Evolutionary conservation across 2,329 filamentous ascomycete genomes (phyloP), one percentile per base, ranked within the genome.

Genomic region (Mycosphaerelloides madeirae): DNA sequence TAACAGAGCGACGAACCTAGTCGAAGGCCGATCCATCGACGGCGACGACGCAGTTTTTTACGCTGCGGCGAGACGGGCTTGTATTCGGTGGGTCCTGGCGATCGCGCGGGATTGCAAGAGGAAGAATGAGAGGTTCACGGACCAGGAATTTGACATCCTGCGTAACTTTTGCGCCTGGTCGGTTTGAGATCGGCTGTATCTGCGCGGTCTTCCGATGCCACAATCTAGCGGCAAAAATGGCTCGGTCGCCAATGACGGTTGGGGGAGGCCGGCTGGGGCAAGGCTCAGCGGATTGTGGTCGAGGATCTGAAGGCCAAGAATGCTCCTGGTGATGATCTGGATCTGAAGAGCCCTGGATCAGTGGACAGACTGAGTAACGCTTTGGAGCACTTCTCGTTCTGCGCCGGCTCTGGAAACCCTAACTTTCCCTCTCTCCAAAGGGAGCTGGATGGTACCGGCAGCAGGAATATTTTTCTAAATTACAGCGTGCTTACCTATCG

Each of bases 61-160:
- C 58, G 80, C 87, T 39, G 79, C 85, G 54, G 86, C 85, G 0
- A 79, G 74, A 7, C 74, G 74, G 16, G 76, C 81, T 45, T 93
- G 87, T 65, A 73, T 71, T 42, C 76, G 75, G 43, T 73, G 75
- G 29, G 76, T 80, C 5, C 65, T 69, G 6, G 73, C 75, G 53
- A 79, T 80, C 43, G 71, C 74, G 18, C 70, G 68, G 43, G 75
- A 79, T 54, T 93, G 87, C 61, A 74, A 80, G n/a, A 77, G 84
- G 6, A 72, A 86, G 45, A 93, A 93, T 65, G 83, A 87, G 59
- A 89, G 87, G 64, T 94, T 91, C 60, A 78, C 83, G n/a, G 87
- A 91, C 59, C 79, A 82, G 16, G 83, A 93, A 63, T 94, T 94
- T 60, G 85, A 93, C 61, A 80, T 94, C 42, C 85, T 91, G 59